Percentiles rank a stretch among this genome's conserved stretches.
Evolutionary conservation across 1,284 basidiomycete species (phyloP).

Genomic region (Trichosporon sp.): DNA sequence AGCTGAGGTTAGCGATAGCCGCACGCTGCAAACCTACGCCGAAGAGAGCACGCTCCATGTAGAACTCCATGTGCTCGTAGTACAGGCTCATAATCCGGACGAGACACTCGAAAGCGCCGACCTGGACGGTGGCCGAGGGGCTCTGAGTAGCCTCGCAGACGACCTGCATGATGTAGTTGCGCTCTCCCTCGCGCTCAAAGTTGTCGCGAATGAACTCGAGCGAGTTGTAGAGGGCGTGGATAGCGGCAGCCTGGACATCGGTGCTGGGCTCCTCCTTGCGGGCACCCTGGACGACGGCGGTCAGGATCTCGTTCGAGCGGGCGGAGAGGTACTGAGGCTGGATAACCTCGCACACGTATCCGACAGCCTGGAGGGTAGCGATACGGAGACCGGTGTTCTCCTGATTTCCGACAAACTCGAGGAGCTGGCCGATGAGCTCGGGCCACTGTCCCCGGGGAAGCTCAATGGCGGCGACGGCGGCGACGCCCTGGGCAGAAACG

Average conservation of each 20-base stretch:
- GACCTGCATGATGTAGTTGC: constrained; percentile 99
- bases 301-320: constrained; percentile 95
- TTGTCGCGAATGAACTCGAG: constrained; percentile 97
- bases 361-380: constrained; percentile 88
- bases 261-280: constrained; percentile 90
- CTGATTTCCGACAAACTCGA: constrained; percentile 78
- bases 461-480: constrained; percentile 90
- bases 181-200: constrained; percentile 95
- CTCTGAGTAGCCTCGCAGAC: constrained; percentile 98
- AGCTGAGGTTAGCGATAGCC: constrained; percentile 57
- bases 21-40: constrained; percentile 60
- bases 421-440: constrained; percentile 79
- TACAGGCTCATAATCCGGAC: constrained; percentile 97
- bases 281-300: constrained; percentile 96
- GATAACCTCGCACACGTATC: constrained; percentile 94
- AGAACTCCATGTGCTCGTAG: constrained; percentile 98
- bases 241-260: constrained; percentile 92
- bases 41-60: constrained; percentile 99
- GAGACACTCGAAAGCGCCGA: constrained; percentile 89
- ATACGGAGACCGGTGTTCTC: constrained; percentile 75
- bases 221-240: constrained; percentile 90
- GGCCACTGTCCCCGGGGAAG: constrained; percentile 83
- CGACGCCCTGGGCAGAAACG: constrained; percentile 87
- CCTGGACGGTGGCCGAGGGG: constrained; percentile 70
- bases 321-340: constrained; percentile 83